Base-by-base conservation (phyloP, 2,329 filamentous ascomycete genomes). In the Claviceps pazoutovae region DNA sequence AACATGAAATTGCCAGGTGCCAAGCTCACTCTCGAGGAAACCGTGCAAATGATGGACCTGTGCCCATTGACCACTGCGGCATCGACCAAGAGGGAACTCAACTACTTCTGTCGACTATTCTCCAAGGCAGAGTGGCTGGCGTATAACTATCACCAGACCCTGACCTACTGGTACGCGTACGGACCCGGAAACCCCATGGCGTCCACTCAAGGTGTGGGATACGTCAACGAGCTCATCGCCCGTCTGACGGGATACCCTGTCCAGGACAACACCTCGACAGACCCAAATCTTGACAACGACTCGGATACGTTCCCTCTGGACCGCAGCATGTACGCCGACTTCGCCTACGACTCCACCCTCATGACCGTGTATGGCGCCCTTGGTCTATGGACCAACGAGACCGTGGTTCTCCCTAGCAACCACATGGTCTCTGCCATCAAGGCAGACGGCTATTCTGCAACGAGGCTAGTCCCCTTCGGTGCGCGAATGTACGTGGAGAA, bases 301-400 rank as follows among this genome's bases (percentile, higher is more conserved):
- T 68, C 76, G 0, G 62, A 67, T 5, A 90, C 86, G 0, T 96
- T 95, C 61, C 89, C 90, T 0, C 70, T 95, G 0, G 74, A 76
- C 55, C 67, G 71, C 43, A 69, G 69, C 13, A 68, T 95, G 1
- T 96, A 94, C 61, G 89, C 88, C 0, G 90, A 96, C 67, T 95
- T 96, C 63, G 87, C 83, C 56, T 90, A 96, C 66, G 90, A 96
- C 67, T 95, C 94, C 65, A 82, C 85, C 62, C 88, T 96, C 81
- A 80, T 79, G 34, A 76, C 78, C 7, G 80, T 94, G 6, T 86
- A 86, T 62, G 81, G 80, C 5, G 88, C 88, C 0, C 63, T 96
- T 56, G 86, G 88, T 0, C 69, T 95, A 23, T 95, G 88, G 68
- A 86, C 88, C 58, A 68, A 67, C 44, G 87, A 80, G 0, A 60